phyloP scores from a whole-genome alignment of 2,329 filamentous ascomycete genomes.

The Berkeleyomyces basicola region DNA sequence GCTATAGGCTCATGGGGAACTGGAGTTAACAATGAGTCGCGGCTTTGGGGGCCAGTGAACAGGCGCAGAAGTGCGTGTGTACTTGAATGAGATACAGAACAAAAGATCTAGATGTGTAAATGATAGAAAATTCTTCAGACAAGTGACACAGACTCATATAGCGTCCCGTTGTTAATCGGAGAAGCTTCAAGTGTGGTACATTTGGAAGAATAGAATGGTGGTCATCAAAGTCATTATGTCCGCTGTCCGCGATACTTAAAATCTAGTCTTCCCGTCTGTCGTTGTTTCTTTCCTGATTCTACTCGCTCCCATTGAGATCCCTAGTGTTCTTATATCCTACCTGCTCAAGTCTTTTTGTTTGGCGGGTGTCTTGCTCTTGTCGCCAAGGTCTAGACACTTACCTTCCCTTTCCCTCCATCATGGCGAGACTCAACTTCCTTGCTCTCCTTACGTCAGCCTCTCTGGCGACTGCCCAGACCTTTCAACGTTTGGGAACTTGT shows the following conservation, averaged over 20 bases:
- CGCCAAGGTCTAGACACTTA: neutral
- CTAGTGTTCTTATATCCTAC: neutral
- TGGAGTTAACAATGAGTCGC: neutral
- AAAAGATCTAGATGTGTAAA: too few relatives aligned
- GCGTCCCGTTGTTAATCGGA: too few relatives aligned
- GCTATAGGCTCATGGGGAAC: neutral
- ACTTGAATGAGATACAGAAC: too few relatives aligned
- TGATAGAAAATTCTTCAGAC: too few relatives aligned
- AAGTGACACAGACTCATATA: too few relatives aligned
- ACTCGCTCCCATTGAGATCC: neutral
- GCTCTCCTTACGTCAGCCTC: conserved; percentile 9
- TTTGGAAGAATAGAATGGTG: too few relatives aligned
- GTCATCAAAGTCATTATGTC: too few relatives aligned
- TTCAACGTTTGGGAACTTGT: conserved; percentile 42
- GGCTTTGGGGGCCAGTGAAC: too few relatives aligned
- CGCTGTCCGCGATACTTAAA: neutral
- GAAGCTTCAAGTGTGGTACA: too few relatives aligned
- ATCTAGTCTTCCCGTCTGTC: neutral
- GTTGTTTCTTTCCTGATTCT: neutral
- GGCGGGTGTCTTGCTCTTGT: neutral
- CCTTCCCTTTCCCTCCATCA: neutral
- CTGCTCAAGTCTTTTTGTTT: neutral
- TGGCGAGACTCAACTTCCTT: conserved; percentile 10
- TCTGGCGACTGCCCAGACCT: conserved; percentile 34
- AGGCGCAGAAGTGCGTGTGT: too few relatives aligned